phyloP scores from a whole-genome alignment of 495 filamentous ascomycete species.

The Neurospora sp. region DNA sequence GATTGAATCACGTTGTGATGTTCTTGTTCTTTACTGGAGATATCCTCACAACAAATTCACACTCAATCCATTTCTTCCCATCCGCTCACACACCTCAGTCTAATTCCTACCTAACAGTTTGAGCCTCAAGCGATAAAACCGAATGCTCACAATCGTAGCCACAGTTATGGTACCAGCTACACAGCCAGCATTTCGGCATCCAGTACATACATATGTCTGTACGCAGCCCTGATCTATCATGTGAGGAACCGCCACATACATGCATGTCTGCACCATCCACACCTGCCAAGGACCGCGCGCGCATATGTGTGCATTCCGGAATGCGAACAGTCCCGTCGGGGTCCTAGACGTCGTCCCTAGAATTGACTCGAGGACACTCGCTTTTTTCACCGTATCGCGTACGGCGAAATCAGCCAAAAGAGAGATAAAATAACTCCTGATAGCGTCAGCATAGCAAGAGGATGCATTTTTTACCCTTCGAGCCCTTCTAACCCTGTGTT shows the following conservation, averaged over 20 bases:
- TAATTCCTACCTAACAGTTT: too few relatives aligned
- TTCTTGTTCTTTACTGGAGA: background rate
- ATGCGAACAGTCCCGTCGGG: background rate
- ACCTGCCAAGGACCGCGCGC: too few relatives aligned
- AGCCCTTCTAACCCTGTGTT: too few relatives aligned
- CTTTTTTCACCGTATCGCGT: background rate
- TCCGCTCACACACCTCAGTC: background rate
- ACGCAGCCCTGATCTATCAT: too few relatives aligned
- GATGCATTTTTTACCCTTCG: too few relatives aligned
- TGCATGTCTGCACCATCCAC: too few relatives aligned
- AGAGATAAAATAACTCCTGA: background rate
- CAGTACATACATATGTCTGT: background rate
- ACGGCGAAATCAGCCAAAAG: background rate
- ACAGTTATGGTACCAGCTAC: background rate
- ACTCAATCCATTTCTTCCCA: background rate
- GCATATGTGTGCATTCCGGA: too few relatives aligned
- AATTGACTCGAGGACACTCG: background rate
- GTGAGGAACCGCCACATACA: too few relatives aligned
- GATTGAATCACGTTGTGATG: background rate
- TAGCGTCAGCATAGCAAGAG: too few relatives aligned
- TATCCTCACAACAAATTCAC: background rate
- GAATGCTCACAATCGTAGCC: background rate
- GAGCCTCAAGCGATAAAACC: background rate
- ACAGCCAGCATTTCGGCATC: background rate
- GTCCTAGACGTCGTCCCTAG: background rate